Percentiles rank a stretch among this genome's conserved stretches.
phyloP scores from a whole-genome alignment of 2,329 filamentous ascomycete genomes.

The Rasamsonia emersonii region DNA sequence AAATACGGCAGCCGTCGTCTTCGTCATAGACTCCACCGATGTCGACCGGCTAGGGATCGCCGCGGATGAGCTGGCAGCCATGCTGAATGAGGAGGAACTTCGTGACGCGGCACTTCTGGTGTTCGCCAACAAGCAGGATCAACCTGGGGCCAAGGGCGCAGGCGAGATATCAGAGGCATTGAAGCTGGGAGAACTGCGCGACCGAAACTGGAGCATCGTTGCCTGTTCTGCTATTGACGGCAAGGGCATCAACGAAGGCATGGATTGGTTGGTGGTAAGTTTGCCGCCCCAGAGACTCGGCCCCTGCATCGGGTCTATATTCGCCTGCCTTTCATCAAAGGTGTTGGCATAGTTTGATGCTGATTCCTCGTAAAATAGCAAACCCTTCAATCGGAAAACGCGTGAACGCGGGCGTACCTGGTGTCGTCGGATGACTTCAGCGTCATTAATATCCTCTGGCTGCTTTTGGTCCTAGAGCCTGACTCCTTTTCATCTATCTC shows the following conservation, averaged over 20 bases:
- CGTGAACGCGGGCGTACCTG: conserved; percentile 26
- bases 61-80: conserved; percentile 82
- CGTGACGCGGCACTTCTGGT: conserved; percentile 86
- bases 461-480: too few species aligned
- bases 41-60: conserved; percentile 91
- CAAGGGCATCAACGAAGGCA: conserved; percentile 87
- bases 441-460: conserved; percentile 7
- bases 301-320: too few species aligned
- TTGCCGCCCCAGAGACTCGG: background rate
- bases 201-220: conserved; percentile 98
- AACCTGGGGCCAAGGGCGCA: conserved; percentile 90
- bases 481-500: conserved; percentile 3
- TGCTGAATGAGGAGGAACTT: conserved; percentile 95
- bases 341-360: too few species aligned
- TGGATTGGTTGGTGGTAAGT: conserved; percentile 95
- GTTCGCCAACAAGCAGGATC: conserved; percentile 98
- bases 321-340: too few species aligned
- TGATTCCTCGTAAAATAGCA: conserved; percentile 22
- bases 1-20: conserved; percentile 96
- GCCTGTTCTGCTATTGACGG: conserved; percentile 95
- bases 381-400: conserved; percentile 37
- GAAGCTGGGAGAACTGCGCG: conserved; percentile 79
- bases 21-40: conserved; percentile 97
- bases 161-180: conserved; percentile 94
- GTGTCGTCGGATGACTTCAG: conserved; percentile 5